Percentiles rank a stretch among this genome's conserved stretches.
Conservation (phyloP, 2,329 filamentous ascomycete genomes). For the Lasiodiplodia sp. region DNA sequence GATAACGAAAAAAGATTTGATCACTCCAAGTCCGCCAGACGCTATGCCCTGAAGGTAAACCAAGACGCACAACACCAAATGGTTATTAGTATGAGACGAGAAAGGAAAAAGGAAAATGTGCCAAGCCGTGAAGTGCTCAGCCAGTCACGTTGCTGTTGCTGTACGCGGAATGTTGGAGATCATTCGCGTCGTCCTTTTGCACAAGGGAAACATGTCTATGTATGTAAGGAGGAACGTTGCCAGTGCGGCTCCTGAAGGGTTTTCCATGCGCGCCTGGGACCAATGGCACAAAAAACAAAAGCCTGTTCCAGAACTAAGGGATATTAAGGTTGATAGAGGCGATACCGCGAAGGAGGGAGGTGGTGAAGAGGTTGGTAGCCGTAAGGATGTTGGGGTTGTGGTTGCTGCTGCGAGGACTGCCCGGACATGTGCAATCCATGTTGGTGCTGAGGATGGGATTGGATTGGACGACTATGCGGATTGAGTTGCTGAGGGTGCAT, state of each 20-base stretch:
- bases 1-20: constrained; percentile 13
- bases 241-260: not conserved
- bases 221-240: not conserved
- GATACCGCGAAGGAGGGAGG: constrained; percentile 15
- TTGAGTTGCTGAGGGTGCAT: constrained; percentile 13
- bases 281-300: not conserved
- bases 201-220: constrained; percentile 6
- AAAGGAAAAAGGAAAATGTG: not conserved
- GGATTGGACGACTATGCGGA: not conserved
- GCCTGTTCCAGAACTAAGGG: not conserved
- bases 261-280: not conserved
- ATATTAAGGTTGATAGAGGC: constrained; percentile 23
- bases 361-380: constrained; percentile 18
- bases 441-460: not conserved
- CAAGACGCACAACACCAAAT: constrained; percentile 13
- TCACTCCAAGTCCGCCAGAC: constrained; percentile 25
- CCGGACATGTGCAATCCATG: constrained; percentile 9
- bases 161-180: not conserved
- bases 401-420: constrained; percentile 6
- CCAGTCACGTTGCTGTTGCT: not conserved
- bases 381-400: not conserved
- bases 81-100: constrained; percentile 12
- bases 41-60: constrained; percentile 26
- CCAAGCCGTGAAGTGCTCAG: constrained; percentile 1
- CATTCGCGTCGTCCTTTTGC: not conserved